phyloP scores from a whole-genome alignment of 768 basidiomycete species.

The Lactarius pseudohatsudake region DNA sequence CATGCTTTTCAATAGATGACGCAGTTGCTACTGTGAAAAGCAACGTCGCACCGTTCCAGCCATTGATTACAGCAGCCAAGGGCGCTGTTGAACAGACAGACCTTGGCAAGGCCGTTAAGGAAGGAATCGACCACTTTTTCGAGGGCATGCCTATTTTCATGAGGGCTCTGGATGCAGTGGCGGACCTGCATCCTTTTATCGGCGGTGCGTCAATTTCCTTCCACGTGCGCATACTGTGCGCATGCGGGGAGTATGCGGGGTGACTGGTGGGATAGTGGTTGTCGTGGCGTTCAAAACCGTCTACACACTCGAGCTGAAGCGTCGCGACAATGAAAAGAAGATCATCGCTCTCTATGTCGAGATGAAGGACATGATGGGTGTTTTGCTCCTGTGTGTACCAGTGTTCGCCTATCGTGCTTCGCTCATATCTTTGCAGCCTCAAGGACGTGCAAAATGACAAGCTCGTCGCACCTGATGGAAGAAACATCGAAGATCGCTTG shows the following conservation, averaged over 20 bases:
- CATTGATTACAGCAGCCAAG: constrained; percentile 6
- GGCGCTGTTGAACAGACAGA: constrained; percentile 2
- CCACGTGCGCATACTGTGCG: not conserved
- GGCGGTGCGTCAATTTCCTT: constrained; percentile 26
- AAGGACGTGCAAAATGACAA: constrained; percentile 35
- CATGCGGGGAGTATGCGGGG: too few relatives aligned
- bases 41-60: not conserved
- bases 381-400: constrained; percentile 16
- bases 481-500: constrained; percentile 38
- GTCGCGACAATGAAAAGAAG: constrained; percentile 53
- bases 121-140: constrained; percentile 30
- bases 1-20: not conserved
- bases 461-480: constrained; percentile 36
- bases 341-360: constrained; percentile 46
- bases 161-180: constrained; percentile 34
- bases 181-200: constrained; percentile 34
- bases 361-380: constrained; percentile 51
- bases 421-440: constrained; percentile 32
- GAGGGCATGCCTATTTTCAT: constrained; percentile 34
- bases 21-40: not conserved
- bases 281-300: constrained; percentile 52
- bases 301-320: constrained; percentile 47
- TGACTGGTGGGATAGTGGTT: constrained; percentile 37
- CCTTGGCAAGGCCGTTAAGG: constrained; percentile 21
- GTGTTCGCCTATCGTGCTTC: not conserved